Conservation (phyloP, 352 stramenopile species). For the Blastocystis sp. region DNA sequence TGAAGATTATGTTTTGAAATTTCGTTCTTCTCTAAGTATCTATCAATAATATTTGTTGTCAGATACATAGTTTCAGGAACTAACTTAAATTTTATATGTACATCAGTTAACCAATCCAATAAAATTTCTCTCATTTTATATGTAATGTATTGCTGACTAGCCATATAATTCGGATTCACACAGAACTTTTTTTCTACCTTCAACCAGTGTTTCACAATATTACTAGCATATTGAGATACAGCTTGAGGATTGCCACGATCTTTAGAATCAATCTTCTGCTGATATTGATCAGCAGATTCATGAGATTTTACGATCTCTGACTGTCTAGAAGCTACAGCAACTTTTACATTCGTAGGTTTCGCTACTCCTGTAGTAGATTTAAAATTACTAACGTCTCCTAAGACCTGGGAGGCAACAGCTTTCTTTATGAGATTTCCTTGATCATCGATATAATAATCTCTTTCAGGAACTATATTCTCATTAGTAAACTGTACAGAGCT, state of each 20-base stretch:
- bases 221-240: slow-evolving; percentile 30
- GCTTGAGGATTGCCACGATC: slow-evolving; percentile 17
- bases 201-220: slow-evolving; percentile 35
- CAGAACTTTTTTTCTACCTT: slow-evolving; percentile 29
- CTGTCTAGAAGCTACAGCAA: no score
- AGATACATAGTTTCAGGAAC: slow-evolving; percentile 85
- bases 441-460: no score
- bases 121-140: slow-evolving; percentile 95
- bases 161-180: slow-evolving; percentile 57
- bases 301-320: no score
- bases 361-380: no score
- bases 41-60: slow-evolving; percentile 89
- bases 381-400: no score
- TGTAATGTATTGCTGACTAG: slow-evolving; percentile 82
- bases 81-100: slow-evolving; percentile 93
- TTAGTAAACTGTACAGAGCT: no score
- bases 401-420: no score
- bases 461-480: no score
- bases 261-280: slow-evolving; percentile 28
- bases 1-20: slow-evolving; percentile 79
- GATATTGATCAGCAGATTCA: no score
- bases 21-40: slow-evolving; percentile 64
- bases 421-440: no score
- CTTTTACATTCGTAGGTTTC: no score
- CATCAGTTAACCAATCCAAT: slow-evolving; percentile 96